phyloP scores from a whole-genome alignment of 2,329 filamentous ascomycete genomes.

The Fusarium nisikadoi region DNA sequence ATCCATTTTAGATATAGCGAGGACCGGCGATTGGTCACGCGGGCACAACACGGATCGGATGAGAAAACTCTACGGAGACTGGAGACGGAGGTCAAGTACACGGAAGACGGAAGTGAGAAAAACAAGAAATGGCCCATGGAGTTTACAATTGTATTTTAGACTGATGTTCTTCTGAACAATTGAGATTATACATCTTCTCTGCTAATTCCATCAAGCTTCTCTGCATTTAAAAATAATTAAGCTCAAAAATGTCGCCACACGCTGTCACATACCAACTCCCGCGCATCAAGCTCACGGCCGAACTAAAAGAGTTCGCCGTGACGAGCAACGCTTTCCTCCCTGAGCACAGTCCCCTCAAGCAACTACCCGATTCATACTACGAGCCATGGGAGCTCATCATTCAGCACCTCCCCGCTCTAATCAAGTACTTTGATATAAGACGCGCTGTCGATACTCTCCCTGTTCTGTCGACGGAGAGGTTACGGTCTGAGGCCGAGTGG shows the following conservation, averaged over 20 bases:
- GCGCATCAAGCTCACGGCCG: slow-evolving; percentile 32
- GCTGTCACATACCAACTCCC: slow-evolving; percentile 45
- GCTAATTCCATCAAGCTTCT: background rate
- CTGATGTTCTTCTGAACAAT: background rate
- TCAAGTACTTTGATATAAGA: slow-evolving; percentile 70
- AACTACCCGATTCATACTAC: slow-evolving; percentile 78
- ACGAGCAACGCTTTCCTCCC: slow-evolving; percentile 80
- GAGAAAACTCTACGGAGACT: background rate
- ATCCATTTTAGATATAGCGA: slow-evolving; percentile 26
- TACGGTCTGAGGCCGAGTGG: slow-evolving; percentile 78
- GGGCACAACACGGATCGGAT: slow-evolving; percentile 19
- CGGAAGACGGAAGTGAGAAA: slow-evolving; percentile 21
- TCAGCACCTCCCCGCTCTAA: slow-evolving; percentile 72
- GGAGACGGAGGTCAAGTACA: slow-evolving; percentile 7
- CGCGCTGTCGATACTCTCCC: slow-evolving; percentile 73
- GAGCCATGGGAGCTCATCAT: slow-evolving; percentile 80
- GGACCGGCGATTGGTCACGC: slow-evolving; percentile 17
- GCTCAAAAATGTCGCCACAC: slow-evolving; percentile 55
- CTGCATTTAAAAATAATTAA: background rate
- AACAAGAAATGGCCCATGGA: background rate
- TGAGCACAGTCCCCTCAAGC: slow-evolving; percentile 70
- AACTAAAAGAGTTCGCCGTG: slow-evolving; percentile 52
- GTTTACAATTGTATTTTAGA: slow-evolving; percentile 23
- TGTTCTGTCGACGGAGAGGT: slow-evolving; percentile 71
- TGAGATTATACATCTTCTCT: background rate